Conservation (phyloP, 805 yeast genomes). For the Suhomyces tanzawaensis region DNA sequence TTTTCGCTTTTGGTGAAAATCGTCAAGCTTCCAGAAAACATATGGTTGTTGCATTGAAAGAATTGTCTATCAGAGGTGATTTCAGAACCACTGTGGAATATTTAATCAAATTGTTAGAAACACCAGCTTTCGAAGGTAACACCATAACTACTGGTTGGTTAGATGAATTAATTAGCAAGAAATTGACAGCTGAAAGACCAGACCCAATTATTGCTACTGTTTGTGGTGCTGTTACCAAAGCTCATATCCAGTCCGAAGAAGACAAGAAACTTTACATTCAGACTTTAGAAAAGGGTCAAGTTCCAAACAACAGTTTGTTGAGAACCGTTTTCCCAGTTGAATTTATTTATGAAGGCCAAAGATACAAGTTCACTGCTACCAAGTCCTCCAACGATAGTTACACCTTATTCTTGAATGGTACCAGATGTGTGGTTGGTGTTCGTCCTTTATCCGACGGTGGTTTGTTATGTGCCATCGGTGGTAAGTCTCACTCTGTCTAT, state of each 20-base stretch:
- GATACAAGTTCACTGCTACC: conserved; percentile 94
- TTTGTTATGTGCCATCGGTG: conserved; percentile 79
- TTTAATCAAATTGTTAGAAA: conserved; percentile 88
- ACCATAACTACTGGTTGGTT: conserved; percentile 99
- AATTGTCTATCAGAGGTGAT: conserved; percentile 95
- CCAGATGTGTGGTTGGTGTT: conserved; percentile 83
- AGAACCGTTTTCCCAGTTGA: conserved; percentile 90
- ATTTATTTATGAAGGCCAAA: conserved; percentile 89
- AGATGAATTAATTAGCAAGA: conserved; percentile 90
- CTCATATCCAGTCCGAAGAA: conserved; percentile 74
- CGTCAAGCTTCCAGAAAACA: conserved; percentile 97
- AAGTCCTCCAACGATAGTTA: conserved; percentile 82
- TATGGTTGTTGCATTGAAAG: conserved; percentile 98
- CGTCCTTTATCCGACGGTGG: conserved; percentile 95
- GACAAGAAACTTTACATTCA: conserved; percentile 65
- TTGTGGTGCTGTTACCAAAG: conserved; percentile 98
- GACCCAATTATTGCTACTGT: conserved; percentile 86
- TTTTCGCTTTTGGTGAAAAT: conserved; percentile 97
- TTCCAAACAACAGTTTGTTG: conserved; percentile 75
- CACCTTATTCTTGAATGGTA: conserved; percentile 90
- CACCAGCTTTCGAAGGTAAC: conserved; percentile 94
- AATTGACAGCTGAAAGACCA: conserved; percentile 95
- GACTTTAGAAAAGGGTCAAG: conserved; percentile 94
- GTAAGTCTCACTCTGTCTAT: conserved; percentile 91
- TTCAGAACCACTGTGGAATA: conserved; percentile 98